Evolutionary conservation across 495 filamentous ascomycete genomes (phyloP).

Genomic region (Hypoxylon intermedium): DNA sequence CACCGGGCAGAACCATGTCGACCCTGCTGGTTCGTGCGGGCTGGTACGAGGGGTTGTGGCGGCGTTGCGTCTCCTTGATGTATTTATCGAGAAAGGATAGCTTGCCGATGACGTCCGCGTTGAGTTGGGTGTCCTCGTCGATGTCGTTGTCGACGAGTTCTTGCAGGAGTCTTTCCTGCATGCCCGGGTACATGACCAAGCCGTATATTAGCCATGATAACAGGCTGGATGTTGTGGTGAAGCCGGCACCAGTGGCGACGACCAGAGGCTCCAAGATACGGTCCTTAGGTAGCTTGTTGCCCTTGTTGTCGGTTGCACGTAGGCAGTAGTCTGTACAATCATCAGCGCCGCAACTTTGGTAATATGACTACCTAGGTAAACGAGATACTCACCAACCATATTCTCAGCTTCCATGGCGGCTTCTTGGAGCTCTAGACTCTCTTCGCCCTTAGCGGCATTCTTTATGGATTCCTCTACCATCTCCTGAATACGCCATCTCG

Average conservation of each 20-base stretch:
- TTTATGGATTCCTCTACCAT: slow-evolving; percentile 52
- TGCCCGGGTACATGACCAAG: slow-evolving; percentile 55
- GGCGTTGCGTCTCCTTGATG: slow-evolving; percentile 64
- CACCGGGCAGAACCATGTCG: slow-evolving; percentile 62
- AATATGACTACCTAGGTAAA: not conserved
- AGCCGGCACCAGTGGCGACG: not conserved
- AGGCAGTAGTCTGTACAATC: slow-evolving; percentile 50
- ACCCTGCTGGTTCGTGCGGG: slow-evolving; percentile 59
- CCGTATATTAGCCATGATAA: slow-evolving; percentile 63
- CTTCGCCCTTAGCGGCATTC: slow-evolving; percentile 43
- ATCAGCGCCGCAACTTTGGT: not conserved
- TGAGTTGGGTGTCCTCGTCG: slow-evolving; percentile 45
- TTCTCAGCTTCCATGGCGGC: slow-evolving; percentile 58
- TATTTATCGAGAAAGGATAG: slow-evolving; percentile 61
- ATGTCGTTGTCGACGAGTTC: slow-evolving; percentile 59
- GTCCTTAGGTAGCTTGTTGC: slow-evolving; percentile 55
- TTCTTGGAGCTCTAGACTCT: slow-evolving; percentile 57
- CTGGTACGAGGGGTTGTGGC: slow-evolving; percentile 64
- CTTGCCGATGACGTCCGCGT: slow-evolving; percentile 49
- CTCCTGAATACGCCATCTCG: slow-evolving; percentile 39
- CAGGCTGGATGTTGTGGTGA: slow-evolving; percentile 54
- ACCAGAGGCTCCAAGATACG: not conserved
- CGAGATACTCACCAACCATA: slow-evolving; percentile 45
- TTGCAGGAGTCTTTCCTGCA: slow-evolving; percentile 60
- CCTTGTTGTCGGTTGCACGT: slow-evolving; percentile 59